Conservation (phyloP, 176 grass and related monocot species). For the Thinopyrum elongatum region DNA sequence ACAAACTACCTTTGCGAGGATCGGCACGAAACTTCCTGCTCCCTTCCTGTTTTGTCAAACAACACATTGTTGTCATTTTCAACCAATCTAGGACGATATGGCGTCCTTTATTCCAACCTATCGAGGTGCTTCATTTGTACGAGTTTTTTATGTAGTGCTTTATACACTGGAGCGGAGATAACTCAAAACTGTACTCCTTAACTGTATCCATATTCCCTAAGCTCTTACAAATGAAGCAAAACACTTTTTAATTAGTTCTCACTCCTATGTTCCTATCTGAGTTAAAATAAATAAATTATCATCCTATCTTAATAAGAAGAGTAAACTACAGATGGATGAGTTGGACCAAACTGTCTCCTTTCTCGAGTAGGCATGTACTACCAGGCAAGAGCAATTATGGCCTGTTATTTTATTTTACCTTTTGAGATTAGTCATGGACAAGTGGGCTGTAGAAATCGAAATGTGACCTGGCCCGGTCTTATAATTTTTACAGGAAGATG, state of each 20-base stretch:
- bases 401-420: not conserved
- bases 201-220: not conserved
- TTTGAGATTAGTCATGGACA: conserved; percentile 25
- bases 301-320: conserved; percentile 18
- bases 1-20: not conserved
- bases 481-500: conserved; percentile 21
- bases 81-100: not conserved
- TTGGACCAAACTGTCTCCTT: conserved; percentile 29
- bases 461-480: not conserved
- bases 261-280: not conserved
- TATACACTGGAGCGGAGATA: not conserved
- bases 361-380: conserved; percentile 16
- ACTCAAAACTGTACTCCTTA: not conserved
- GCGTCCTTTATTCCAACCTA: not conserved
- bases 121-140: not conserved
- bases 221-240: not conserved
- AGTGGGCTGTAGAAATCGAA: conserved; percentile 22
- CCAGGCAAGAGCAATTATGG: not conserved
- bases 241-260: not conserved
- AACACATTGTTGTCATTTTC: conserved; percentile 3
- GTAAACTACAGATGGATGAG: conserved; percentile 26
- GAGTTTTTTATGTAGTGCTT: not conserved
- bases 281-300: no score
- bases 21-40: conserved; percentile 30
- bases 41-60: not conserved